Conservation (phyloP, 345 rosid species). For the Acer campestre region DNA sequence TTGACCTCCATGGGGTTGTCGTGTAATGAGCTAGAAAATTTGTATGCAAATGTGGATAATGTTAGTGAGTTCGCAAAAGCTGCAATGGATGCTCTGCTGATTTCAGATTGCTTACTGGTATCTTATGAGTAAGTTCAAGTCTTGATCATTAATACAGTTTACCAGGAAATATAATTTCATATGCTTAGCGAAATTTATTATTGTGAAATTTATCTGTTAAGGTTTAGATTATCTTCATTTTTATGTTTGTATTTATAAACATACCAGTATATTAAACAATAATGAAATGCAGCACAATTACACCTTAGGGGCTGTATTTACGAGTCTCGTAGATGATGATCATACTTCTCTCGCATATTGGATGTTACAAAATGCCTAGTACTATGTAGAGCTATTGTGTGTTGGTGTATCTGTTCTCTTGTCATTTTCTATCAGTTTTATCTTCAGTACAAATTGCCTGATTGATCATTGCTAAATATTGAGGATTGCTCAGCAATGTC, state of each 20-base stretch:
- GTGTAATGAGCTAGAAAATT: slow-evolving; percentile 38
- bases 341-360: not conserved
- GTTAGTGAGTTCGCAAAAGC: slow-evolving; percentile 14
- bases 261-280: not conserved
- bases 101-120: slow-evolving; percentile 51
- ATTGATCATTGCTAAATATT: not conserved
- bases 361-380: not conserved
- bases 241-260: not conserved
- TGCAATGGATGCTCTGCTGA: slow-evolving; percentile 34
- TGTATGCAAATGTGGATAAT: slow-evolving; percentile 24
- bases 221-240: not conserved
- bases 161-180: slow-evolving; percentile 5
- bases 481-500: slow-evolving; percentile 4
- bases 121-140: slow-evolving; percentile 53
- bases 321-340: not conserved
- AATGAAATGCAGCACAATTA: not conserved
- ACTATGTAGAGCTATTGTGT: not conserved
- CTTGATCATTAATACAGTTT: not conserved
- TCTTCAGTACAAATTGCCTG: not conserved
- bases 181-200: not conserved
- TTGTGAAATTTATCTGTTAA: slow-evolving; percentile 1
- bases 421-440: slow-evolving; percentile 2
- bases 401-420: not conserved
- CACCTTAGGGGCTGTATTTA: not conserved
- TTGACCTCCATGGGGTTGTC: slow-evolving; percentile 51